phyloP scores from a whole-genome alignment of 1,139 yeast species.

The Yamadazyma sp. region DNA sequence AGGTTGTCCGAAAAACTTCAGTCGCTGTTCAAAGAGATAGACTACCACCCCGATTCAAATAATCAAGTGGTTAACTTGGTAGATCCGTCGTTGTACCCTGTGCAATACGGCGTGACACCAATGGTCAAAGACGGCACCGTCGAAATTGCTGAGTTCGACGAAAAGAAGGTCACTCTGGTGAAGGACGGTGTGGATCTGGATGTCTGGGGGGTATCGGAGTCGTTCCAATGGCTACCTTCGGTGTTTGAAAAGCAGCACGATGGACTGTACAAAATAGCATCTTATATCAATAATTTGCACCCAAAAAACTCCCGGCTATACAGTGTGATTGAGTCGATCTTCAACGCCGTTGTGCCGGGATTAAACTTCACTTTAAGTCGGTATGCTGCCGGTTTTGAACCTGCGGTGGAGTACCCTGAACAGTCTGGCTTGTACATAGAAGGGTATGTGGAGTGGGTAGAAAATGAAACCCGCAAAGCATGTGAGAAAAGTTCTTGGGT shows the following conservation, averaged over 20 bases:
- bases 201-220: conserved; percentile 7
- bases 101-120: conserved; percentile 35
- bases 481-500: neutral
- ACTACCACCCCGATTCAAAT: conserved; percentile 41
- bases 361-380: conserved; percentile 28
- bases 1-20: conserved; percentile 13
- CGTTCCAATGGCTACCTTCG: conserved; percentile 37
- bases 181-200: conserved; percentile 17
- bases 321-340: conserved; percentile 22
- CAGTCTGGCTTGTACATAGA: conserved; percentile 15
- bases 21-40: conserved; percentile 19
- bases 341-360: conserved; percentile 24
- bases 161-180: conserved; percentile 13
- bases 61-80: conserved; percentile 42
- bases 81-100: conserved; percentile 45
- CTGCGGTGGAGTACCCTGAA: conserved; percentile 16
- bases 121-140: conserved; percentile 13
- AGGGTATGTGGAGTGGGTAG: neutral
- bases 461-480: neutral
- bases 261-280: conserved; percentile 19
- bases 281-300: conserved; percentile 44
- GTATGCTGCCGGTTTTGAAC: conserved; percentile 18
- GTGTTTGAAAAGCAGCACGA: conserved; percentile 15
- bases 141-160: conserved; percentile 13
- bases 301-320: conserved; percentile 29